These are phyloP conservation scores for Komagataella populi DNA, from an alignment of 805 yeast species.

Conservation along the genomic window DNA sequence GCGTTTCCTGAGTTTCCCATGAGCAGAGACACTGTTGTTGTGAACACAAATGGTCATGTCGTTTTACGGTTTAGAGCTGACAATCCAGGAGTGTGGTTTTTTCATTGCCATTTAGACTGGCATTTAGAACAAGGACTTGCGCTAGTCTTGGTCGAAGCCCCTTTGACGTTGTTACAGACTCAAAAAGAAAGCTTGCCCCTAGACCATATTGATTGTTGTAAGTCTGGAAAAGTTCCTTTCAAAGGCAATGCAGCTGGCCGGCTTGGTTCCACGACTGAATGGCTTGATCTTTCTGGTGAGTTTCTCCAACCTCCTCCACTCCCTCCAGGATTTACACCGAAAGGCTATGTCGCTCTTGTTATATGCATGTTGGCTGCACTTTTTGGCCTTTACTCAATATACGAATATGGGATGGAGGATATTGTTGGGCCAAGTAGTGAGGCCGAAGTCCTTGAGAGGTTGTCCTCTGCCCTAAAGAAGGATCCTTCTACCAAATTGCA, in stretches of 20 bases:
- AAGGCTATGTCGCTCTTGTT: constrained; percentile 53
- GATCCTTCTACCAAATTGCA: neutral
- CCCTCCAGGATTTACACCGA: constrained; percentile 57
- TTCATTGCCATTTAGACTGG: constrained; percentile 88
- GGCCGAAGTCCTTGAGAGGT: neutral
- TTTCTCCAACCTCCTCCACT: constrained; percentile 44
- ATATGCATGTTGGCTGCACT: constrained; percentile 42
- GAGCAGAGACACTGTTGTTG: constrained; percentile 57
- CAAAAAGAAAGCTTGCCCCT: constrained; percentile 20
- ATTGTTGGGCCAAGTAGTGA: constrained; percentile 10
- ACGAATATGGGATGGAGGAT: constrained; percentile 55
- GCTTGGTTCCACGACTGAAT: constrained; percentile 23
- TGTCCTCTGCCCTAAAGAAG: neutral
- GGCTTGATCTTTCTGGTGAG: constrained; percentile 49
- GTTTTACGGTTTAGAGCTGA: constrained; percentile 66
- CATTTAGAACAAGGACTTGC: constrained; percentile 77
- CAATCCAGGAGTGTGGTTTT: constrained; percentile 90
- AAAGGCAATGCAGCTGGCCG: constrained; percentile 66
- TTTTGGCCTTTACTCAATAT: constrained; percentile 46
- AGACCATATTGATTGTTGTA: constrained; percentile 38
- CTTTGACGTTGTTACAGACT: constrained; percentile 34
- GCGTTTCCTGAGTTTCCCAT: constrained; percentile 44
- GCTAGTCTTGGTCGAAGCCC: constrained; percentile 58
- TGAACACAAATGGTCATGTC: constrained; percentile 54
- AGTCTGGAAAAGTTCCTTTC: constrained; percentile 26